Conservation (phyloP, 345 rosid genomes). For the Dipteronia dyeriana region DNA sequence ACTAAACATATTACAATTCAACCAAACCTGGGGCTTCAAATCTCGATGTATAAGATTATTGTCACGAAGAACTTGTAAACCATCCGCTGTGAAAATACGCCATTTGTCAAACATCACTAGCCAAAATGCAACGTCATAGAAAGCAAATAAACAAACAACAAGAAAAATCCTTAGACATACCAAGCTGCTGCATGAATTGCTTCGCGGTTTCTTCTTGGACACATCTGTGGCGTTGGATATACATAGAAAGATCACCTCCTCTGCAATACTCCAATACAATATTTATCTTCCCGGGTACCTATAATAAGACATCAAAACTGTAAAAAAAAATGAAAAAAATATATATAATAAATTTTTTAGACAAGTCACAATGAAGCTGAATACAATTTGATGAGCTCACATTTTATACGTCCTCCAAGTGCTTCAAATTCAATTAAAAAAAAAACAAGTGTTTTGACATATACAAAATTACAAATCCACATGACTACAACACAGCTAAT, state of each 20-base stretch:
- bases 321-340: too few species aligned
- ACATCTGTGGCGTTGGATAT: conserved; percentile 69
- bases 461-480: not conserved
- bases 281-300: conserved; percentile 88
- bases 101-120: conserved; percentile 13
- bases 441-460: not conserved
- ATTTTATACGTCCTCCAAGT: not conserved
- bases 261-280: conserved; percentile 87
- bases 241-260: conserved; percentile 93
- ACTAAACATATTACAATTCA: conserved; percentile 17
- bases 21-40: conserved; percentile 91
- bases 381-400: conserved; percentile 3
- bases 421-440: too few species aligned
- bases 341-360: not conserved
- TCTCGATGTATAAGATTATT: conserved; percentile 95
- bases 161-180: conserved; percentile 34
- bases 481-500: not conserved
- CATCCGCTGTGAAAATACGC: conserved; percentile 61
- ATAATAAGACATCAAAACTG: conserved; percentile 6
- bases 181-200: conserved; percentile 92
- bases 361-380: not conserved
- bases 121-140: conserved; percentile 22
- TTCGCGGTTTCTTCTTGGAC: conserved; percentile 81
- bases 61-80: conserved; percentile 84
- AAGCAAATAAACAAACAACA: not conserved